Base-by-base conservation (phyloP, 2,329 filamentous ascomycete genomes). In the Trichophyton verrucosum region DNA sequence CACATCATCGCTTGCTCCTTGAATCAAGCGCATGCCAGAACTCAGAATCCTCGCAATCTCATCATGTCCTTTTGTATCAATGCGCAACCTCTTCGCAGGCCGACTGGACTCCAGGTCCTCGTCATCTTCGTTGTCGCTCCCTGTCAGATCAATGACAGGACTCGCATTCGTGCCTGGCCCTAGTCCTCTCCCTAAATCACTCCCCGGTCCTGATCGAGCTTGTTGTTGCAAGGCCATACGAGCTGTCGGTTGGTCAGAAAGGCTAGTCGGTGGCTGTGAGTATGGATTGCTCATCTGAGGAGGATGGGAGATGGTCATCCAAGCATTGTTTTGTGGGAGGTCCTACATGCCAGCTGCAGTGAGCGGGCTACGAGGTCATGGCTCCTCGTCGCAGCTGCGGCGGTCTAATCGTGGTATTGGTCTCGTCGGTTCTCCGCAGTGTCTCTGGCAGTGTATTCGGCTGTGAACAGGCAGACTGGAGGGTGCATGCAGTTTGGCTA, bases 131-230 rank as follows among this genome's bases (percentile, higher is more conserved):
- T 71, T 70, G 58, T 64, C 64, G 44, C 66, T 64, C 51, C 27
- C 51, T 44, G 73, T 74, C 60, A 75, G 64, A 61, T 76, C 74
- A 64, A 76, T 70, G 42, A 74, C 66, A 44, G 68, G 61, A 62
- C 68, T 68, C 61, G 69, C 62, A 68, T 68, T 22, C 7, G 51
- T 30, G 27, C 51, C 51, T 17, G 44, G 44, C 17, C 44, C 44
- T 3, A 30, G 13, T 51, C 46, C 46, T 55, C 51, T 58, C 20
- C 15, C 13, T 2, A 55, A 11, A 24, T 22, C 59, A 27, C 20
- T 38, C 44, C 30, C 13, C 38, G 53, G 7, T 17, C 30, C 9
- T 3, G 17, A 38, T 22, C 60, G 42, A 33, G 55, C 20, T 58
- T 30, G 36, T 51, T 24, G 30, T 17, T 9, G 33, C 9, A 38